Base-by-base conservation (phyloP, 805 yeast genomes). In the Saccharomycodes ludwigii region DNA sequence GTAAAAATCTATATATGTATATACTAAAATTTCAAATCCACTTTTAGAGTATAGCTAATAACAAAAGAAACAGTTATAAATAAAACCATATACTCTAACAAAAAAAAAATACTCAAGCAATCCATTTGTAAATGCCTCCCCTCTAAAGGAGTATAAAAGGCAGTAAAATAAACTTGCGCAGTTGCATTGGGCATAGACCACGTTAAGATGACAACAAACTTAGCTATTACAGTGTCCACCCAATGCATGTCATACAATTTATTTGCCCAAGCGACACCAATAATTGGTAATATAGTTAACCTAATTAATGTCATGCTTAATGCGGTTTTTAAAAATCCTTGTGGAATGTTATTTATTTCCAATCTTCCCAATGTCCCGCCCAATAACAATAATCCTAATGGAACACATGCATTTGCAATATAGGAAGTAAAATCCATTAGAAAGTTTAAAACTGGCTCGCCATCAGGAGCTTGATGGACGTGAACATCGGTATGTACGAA, bases 281-380 rank as follows among this genome's bases (percentile, higher is more conserved):
- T 65, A 3, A 88, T 73, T 0, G 97, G 97, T 37, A 83, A 50
- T 0, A 86, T 41, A 7, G 77, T 68, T 21, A 86, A 58, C 40
- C 88, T 66, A 21, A 71, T 51, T 0, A 66, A 34, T 0, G 78
- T 68, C 48, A 85, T 58, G 33, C 65, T 54, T 3, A 74, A 42
- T 0, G 83, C 73, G 0, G 82, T 69, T 43, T 71, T 69, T 48
- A 66, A 47, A 40, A 76, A 75, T 2, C 81, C 84, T 7, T 53
- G 47, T 1, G 86, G 83, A 43, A 85, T 57, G 4, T 59, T 46
- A 5, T 59, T 61, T 14, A 85, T 53, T 39, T 71, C 59, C 31
- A 88, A 63, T 29, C 95, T 60, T 1, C 95, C 80, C 25, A 88
- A 72, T 2, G 95, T 84, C 12, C 88, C 94, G 2, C 97, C 97